Conservation (phyloP, 2,329 filamentous ascomycete species). For the Aspergillus sp. region DNA sequence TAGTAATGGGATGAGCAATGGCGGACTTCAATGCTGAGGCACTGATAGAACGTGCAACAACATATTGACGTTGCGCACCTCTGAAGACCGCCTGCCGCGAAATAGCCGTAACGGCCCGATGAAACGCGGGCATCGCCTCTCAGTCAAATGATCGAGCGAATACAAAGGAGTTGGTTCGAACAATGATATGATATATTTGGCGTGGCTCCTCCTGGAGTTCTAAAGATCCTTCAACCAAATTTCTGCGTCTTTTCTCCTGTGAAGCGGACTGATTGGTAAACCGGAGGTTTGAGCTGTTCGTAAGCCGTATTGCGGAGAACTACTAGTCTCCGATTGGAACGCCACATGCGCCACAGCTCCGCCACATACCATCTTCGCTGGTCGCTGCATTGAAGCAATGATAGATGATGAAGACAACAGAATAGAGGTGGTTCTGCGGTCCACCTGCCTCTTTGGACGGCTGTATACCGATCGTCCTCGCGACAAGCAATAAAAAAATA, state of each 20-base stretch:
- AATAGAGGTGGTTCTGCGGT: too few relatives aligned
- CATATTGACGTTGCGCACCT: conserved; percentile 18
- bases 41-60: conserved; percentile 35
- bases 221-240: not conserved
- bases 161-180: conserved; percentile 23
- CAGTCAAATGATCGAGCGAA: conserved; percentile 11
- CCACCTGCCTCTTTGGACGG: too few relatives aligned
- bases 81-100: conserved; percentile 23
- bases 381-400: not conserved
- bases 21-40: conserved; percentile 46
- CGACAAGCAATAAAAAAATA: too few relatives aligned
- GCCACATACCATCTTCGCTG: not conserved
- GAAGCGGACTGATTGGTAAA: not conserved
- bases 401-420: too few relatives aligned
- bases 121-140: conserved; percentile 25
- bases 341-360: conserved; percentile 3
- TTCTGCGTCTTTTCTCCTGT: not conserved
- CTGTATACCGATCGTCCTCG: too few relatives aligned
- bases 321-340: not conserved
- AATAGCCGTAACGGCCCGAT: conserved; percentile 24
- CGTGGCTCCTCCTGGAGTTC: not conserved
- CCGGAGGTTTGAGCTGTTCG: not conserved
- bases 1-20: conserved; percentile 59
- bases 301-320: too few relatives aligned
- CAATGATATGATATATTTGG: conserved; percentile 12